Evolutionary conservation across 306 rosid genomes (phyloP), one percentile per base, ranked within the genome.

Genomic region (Mimosa pudica): DNA sequence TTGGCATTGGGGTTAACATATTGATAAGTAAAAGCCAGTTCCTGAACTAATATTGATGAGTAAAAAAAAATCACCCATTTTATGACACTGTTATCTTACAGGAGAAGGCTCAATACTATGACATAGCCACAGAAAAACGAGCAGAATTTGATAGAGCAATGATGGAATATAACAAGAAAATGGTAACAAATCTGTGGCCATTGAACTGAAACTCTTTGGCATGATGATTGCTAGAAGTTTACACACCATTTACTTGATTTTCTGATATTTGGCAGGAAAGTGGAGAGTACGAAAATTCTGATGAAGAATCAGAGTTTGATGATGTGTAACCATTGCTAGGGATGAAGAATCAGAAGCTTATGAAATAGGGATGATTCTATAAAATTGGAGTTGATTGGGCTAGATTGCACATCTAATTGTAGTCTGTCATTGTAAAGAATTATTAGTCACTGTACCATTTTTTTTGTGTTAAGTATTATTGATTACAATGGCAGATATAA

Each of bases 51-150:
- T 32, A 69, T 32, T 64, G 38, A 16, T 72, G 41, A 65, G 20
- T 10, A 32, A 81, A 47, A 47, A 11, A 47, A 7, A 76, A 71
- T 24, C 30, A 47, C 46, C 6, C 13, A 49, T 41, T 78, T 70
- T 70, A 75, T 48, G 38, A 78, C 66, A 49, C 70, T 20, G 41
- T 76, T 80, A 47, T 84, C 77, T 84, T 77, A 77, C 86, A 95
- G 98, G 98, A 91, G 73, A 95, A 95, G 80, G 97, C 91, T 81
- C 89, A 91, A 80, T 92, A 95, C 87, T 95, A 95, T 61, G 98
- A 95, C 78, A 87, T 92, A 48, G 98, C 98, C 35, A 95, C 92
- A 0, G 91, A 84, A 71, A 95, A 95, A 79, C 92, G 98, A 49
- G 98, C 97, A 11, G 98, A 89, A 82, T 95, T 92, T 83, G 98